Conservation (phyloP, 148 eudicot species). For the Suaeda aralocaspica region DNA sequence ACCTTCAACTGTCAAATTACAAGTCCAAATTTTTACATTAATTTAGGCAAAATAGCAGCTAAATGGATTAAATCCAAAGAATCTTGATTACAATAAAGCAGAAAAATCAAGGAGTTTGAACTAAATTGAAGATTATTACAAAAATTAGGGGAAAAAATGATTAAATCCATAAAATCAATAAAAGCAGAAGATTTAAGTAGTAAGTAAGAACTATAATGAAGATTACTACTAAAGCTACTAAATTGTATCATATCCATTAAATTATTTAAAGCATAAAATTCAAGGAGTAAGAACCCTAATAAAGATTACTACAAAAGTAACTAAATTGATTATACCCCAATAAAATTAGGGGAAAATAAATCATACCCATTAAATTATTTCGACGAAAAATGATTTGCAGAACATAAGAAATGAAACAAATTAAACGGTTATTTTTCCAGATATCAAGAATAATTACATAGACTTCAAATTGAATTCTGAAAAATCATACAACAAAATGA, state of each 20-base stretch:
- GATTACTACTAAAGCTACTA: too few relatives aligned
- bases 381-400: too few relatives aligned
- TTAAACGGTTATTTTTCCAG: too few relatives aligned
- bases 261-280: not conserved
- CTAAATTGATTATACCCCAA: too few relatives aligned
- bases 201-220: too few relatives aligned
- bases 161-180: not conserved
- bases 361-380: not conserved
- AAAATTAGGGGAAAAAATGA: not conserved
- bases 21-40: not conserved
- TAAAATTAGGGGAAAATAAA: not conserved
- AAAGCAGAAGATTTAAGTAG: not conserved
- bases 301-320: not conserved
- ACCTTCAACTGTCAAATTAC: constrained; percentile 28
- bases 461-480: too few relatives aligned
- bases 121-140: not conserved
- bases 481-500: constrained; percentile 2
- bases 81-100: not conserved
- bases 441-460: too few relatives aligned
- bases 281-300: not conserved
- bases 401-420: too few relatives aligned
- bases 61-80: not conserved
- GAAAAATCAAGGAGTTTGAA: not conserved
- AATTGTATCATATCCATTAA: too few relatives aligned
- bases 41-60: not conserved